A percentile compares a stretch with the other conserved stretches of the same genome.
phyloP scores from a whole-genome alignment of 768 basidiomycete species.

The Hericium erinaceus region DNA sequence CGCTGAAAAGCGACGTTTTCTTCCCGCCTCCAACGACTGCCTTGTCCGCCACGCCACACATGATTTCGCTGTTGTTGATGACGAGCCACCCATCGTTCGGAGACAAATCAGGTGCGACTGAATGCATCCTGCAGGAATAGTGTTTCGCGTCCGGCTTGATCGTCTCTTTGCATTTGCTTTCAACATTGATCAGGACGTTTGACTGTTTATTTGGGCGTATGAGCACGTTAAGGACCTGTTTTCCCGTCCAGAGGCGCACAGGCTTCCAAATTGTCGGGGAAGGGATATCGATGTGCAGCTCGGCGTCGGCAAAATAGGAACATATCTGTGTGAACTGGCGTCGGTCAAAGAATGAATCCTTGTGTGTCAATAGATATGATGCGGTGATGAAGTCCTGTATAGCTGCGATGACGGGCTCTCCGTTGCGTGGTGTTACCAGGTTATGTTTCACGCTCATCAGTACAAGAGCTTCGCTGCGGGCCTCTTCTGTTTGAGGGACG shows the following conservation, averaged over 20 bases:
- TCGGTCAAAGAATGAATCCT: slow-evolving; percentile 91
- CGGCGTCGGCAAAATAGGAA: slow-evolving; percentile 87
- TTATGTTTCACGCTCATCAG: slow-evolving; percentile 97
- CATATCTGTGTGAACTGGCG: slow-evolving; percentile 95
- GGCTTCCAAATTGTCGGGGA: slow-evolving; percentile 94
- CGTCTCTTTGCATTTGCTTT: slow-evolving; percentile 89
- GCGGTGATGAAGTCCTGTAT: slow-evolving; percentile 99
- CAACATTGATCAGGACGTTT: slow-evolving; percentile 85
- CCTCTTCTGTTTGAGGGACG: slow-evolving; percentile 98
- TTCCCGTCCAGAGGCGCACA: slow-evolving; percentile 90
- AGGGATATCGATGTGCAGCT: slow-evolving; percentile 89
- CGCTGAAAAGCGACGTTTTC: slow-evolving; percentile 98
- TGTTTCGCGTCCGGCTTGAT: slow-evolving; percentile 58
- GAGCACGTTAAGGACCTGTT: slow-evolving; percentile 95
- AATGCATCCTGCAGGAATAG: slow-evolving; percentile 53
- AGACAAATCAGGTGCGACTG: slow-evolving; percentile 69
- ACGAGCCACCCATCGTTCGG: slow-evolving; percentile 99
- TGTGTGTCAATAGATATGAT: slow-evolving; percentile 89
- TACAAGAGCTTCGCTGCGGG: slow-evolving; percentile 91
- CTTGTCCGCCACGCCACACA: slow-evolving; percentile 99
- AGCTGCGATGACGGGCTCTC: slow-evolving; percentile 97
- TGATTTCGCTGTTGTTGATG: slow-evolving; percentile 94
- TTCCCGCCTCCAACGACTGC: slow-evolving; percentile 95
- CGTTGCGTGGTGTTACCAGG: slow-evolving; percentile 94
- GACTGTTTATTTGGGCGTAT: slow-evolving; percentile 91